Evolutionary conservation across 2,329 filamentous ascomycete species (phyloP), one percentile per base, ranked within the genome.

Genomic region (Truncatella angustata): DNA sequence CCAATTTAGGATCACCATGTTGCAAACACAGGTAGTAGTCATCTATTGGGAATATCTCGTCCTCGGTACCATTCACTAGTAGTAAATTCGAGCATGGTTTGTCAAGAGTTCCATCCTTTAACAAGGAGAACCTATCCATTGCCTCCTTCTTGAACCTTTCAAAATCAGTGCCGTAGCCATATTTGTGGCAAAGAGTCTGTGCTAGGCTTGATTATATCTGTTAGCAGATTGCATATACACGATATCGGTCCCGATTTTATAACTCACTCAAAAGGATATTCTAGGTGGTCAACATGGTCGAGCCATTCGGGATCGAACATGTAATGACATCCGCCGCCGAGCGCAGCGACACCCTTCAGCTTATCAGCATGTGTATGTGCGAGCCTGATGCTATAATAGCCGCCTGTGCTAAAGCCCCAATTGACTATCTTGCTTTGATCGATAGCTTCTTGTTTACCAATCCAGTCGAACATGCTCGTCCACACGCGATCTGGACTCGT

Each of bases 11-110:
- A 18, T 67, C 61, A 0, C 79, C 81, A 61, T 79, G 74, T 58
- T 75, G 69, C 43, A 84, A 58, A 23, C 77, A 77, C 36, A 84
- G 63, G 57, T 80, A 79, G 51, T 80, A 78, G 58, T 84, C 81
- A 58, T 84, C 81, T 42, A 84, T 79, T 0, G 81, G 81, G 64
- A 85, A 84, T 44, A 85, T 82, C 68, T 82, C 80, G 60, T 84
- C 81, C 26, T 79, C 73, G 1, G 75, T 78, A 0, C 81, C 71
- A 58, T 85, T 84, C 7, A 84, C 80, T 5, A 84, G 66, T 34
- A 85, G 61, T 49, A 83, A 53, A 14, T 61, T 60, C 26, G 73
- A 68, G 52, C 79, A 82, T 5, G 70, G 70, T 55, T 68, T 73
- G 51, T 81, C 73, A 30, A 84, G 66, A 21, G 80, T 81, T 4